Conservation (phyloP, 2,329 filamentous ascomycete genomes). For the Colletotrichum sp. region DNA sequence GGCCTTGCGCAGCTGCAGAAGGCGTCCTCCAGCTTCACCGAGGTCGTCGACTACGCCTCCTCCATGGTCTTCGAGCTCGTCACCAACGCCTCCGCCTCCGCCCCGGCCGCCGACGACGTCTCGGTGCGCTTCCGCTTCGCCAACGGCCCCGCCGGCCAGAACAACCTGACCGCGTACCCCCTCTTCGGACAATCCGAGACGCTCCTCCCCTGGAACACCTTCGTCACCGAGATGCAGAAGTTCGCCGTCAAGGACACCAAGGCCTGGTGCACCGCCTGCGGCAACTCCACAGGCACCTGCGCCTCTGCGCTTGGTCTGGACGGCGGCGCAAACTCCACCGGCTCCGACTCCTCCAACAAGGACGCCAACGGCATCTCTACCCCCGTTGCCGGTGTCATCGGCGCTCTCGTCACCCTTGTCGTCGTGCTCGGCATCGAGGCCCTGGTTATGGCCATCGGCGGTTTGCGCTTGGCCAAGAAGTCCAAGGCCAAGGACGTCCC, state of each 20-base stretch:
- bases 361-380: constrained; percentile 60
- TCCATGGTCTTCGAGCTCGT: constrained; percentile 80
- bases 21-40: constrained; percentile 68
- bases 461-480: constrained; percentile 54
- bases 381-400: constrained; percentile 81
- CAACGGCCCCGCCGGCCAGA: constrained; percentile 59
- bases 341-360: constrained; percentile 26
- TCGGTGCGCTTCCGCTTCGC: constrained; percentile 65
- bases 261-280: constrained; percentile 78
- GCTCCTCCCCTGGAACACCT: constrained; percentile 71
- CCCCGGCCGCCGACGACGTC: constrained; percentile 52
- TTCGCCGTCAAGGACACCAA: constrained; percentile 70
- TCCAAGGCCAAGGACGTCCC: constrained; percentile 30
- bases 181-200: constrained; percentile 63
- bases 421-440: constrained; percentile 52
- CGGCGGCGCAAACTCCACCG: constrained; percentile 27
- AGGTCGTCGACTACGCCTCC: constrained; percentile 83
- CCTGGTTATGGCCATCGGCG: constrained; percentile 45
- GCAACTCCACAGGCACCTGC: constrained; percentile 73
- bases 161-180: constrained; percentile 58
- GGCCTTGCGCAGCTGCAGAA: constrained; percentile 58
- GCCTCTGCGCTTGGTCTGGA: constrained; percentile 36
- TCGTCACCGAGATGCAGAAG: constrained; percentile 65
- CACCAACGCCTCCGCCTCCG: constrained; percentile 53
- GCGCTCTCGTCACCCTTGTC: constrained; percentile 67